Base-by-base conservation (phyloP, 768 basidiomycete species). In the Naganishia onofrii region DNA sequence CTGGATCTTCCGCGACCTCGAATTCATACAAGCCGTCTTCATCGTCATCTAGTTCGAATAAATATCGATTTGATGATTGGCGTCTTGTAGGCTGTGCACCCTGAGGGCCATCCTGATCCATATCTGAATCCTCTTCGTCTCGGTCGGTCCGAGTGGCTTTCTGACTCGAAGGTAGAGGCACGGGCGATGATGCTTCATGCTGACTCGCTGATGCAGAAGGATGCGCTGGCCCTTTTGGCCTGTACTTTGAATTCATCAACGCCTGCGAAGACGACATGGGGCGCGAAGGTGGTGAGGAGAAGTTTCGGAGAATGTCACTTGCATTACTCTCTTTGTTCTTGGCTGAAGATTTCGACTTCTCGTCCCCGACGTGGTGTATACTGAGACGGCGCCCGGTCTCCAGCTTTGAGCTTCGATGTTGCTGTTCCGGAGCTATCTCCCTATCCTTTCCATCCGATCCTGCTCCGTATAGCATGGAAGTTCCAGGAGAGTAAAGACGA, bases 21-120 rank as follows among this genome's bases (percentile, higher is more conserved):
- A 51, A 51, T 4, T 63, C 60, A 29, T n/a, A 26, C 38, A 63
- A 63, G 9, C 60, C 60, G 15, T 63, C 60, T 44, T 63, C 60
- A 21, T 63, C 60, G 13, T 46, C 42, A 29, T 44, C 60, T 26
- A 63, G 46, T 28, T 63, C 60, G 21, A 38, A 63, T 7, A 63
- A 13, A 28, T 63, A 29, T 2, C 23, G 36, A 6, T 26, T 26
- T 7, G 38, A 63, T 13, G 9, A 32, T n/a, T n/a, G 19, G 57
- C 29, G 28, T 34, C 12, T 23, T n/a, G 19, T 13, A 15, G 9
- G 10, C 21, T 19, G 57, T n/a, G 57, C 13, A 32, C 32, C 21
- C 12, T 51, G 48, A 12, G 34, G 57, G 21, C n/a, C 34, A 23
- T 36, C 31, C n/a, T n/a, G 21, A 36, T 58, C 34, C 32, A 36